Evolutionary conservation across 2,329 filamentous ascomycete species (phyloP).

Genomic region (Talaromyces sp.): DNA sequence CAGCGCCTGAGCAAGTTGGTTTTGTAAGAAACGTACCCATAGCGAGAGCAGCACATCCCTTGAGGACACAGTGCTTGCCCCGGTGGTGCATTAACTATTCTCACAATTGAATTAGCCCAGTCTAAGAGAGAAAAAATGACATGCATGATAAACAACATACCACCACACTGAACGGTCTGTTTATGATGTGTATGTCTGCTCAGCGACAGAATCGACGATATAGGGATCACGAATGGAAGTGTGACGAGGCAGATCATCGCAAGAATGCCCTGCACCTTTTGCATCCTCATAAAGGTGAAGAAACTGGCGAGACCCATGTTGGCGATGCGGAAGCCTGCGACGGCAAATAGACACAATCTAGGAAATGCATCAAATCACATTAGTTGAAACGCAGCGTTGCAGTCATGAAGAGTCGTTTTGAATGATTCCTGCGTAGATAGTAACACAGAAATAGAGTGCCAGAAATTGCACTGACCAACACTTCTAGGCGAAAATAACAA

Average conservation of each 20-base stretch:
- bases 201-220: conserved; percentile 41
- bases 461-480: not conserved
- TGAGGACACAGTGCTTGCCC: conserved; percentile 11
- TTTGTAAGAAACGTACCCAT: conserved; percentile 21
- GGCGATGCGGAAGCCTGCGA: not conserved
- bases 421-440: not conserved
- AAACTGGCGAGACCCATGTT: conserved; percentile 6
- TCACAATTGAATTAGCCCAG: not conserved
- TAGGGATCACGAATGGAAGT: conserved; percentile 21
- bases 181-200: conserved; percentile 33
- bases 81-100: conserved; percentile 8
- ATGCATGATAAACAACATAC: conserved; percentile 2
- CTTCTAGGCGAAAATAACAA: not conserved
- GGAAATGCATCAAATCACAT: not conserved
- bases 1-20: conserved; percentile 19
- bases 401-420: not conserved
- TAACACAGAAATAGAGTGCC: no score
- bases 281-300: conserved; percentile 9
- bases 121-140: not conserved
- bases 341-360: not conserved
- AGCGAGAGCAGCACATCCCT: conserved; percentile 13
- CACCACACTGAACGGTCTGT: conserved; percentile 8
- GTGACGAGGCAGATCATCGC: conserved; percentile 39
- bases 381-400: not conserved
- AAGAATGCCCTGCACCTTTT: conserved; percentile 11